Conservation (phyloP, 345 rosid species). For the Salix dunnii region DNA sequence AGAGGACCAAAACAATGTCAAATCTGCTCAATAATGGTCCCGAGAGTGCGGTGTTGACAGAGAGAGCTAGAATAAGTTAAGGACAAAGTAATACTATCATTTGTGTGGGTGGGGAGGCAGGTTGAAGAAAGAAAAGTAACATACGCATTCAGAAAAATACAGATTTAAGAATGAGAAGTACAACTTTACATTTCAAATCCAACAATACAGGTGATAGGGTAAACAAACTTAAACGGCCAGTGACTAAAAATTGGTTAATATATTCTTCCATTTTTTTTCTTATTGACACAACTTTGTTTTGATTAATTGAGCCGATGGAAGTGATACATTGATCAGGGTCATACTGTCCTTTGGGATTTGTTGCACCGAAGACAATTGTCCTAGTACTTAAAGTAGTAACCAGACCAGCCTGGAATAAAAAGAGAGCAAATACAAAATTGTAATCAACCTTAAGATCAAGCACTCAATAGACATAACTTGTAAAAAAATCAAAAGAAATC, state of each 20-base stretch:
- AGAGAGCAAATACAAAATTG: background rate
- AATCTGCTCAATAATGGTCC: conserved; percentile 96
- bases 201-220: background rate
- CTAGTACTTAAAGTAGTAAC: conserved; percentile 86
- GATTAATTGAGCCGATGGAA: conserved; percentile 12
- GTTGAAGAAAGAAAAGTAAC: background rate
- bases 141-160: background rate
- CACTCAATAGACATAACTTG: background rate
- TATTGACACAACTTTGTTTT: background rate
- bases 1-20: conserved; percentile 84
- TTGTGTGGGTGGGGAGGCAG: background rate
- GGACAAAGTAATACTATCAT: conserved; percentile 12
- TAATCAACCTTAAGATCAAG: background rate
- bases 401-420: conserved; percentile 76
- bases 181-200: background rate
- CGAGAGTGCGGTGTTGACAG: conserved; percentile 90
- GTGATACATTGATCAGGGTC: conserved; percentile 91
- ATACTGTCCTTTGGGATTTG: conserved; percentile 97
- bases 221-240: conserved; percentile 9
- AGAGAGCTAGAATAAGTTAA: conserved; percentile 72
- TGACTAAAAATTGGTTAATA: background rate
- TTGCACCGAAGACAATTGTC: conserved; percentile 91
- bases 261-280: background rate
- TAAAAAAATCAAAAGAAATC: background rate
- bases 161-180: background rate